Base-by-base conservation (phyloP, 306 rosid species). In the Pyrus betulifolia region DNA sequence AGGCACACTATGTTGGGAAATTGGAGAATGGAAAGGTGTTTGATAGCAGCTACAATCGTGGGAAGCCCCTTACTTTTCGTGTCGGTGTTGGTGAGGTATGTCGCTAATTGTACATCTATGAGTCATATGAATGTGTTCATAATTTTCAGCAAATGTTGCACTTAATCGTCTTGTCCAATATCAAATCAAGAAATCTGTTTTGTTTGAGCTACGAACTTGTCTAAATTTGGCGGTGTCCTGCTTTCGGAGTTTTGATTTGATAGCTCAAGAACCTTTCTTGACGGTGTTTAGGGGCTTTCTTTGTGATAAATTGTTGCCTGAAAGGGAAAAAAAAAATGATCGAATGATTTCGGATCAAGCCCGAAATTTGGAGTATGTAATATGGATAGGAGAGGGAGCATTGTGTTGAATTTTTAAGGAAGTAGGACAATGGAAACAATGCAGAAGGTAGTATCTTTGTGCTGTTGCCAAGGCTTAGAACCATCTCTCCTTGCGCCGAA, bases 11-110 rank as follows among this genome's bases (percentile, higher is more conserved):
- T 68, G 88, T 89, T 11, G 98, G 98, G 82, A 94, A 77, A 84
- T 76, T 94, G 88, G 98, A 94, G 84, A 89, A 87, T 79, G 98
- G 98, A 59, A 92, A 87, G 84, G 83, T 90, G 57, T 94, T 94
- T 3, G 98, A 94, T 52, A 92, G 98, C 89, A 94, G 98, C 86
- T 94, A 94, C 58, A 78, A 87, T 82, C 96, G 98, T 25, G 98
- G 98, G 77, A 84, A 84, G 81, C 98, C 98, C 6, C 92, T 94
- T 42, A 80, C 89, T 8, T 94, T 94, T 57, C 95, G 98, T 0
- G 70, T 94, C 2, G 98, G 98, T 54, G 96, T 92, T 80, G 98
- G 98, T 23, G 97, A 94, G 98, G 98, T 92, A 87, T 74, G 64
- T 12, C n/a, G 45, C 45, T 42, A 42, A 42, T 42, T 25, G 5